Evolutionary conservation across 2,329 filamentous ascomycete species (phyloP), one percentile per base, ranked within the genome.

Genomic region (Harringtonia lauricola): DNA sequence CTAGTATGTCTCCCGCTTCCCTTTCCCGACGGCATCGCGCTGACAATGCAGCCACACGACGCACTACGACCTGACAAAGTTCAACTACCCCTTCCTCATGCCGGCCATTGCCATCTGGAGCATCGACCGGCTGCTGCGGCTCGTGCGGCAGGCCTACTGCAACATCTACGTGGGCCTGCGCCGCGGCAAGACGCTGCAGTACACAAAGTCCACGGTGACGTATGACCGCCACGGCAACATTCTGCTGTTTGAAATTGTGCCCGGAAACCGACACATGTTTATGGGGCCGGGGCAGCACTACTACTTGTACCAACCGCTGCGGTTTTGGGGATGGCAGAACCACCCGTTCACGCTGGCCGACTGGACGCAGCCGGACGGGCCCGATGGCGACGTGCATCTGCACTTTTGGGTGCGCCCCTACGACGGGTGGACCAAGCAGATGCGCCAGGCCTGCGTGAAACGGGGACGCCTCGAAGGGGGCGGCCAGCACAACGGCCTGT

Each of bases 321-420:
- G 59, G 15, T 42, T 53, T 12, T 54, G 57, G 1, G 61, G 60
- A 41, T 71, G 68, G 68, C 66, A 72, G 42, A 69, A 64, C 44
- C 68, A 72, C 29, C 68, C 68, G 0, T 72, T 72, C 38, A 71
- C 68, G 0, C 61, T 71, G n/a, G 66, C 66, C 0, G 8, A 28
- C 30, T 47, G 39, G 38, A 17, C 19, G 22, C 33, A 17, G 6
- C 24, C 24, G 24, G 18, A 31, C 3, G 9, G 3, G 1, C 19
- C 28, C 2, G 37, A 18, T 1, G 41, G 7, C 21, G 18, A n/a
- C 33, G 8, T 18, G 14, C 29, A 30, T 31, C 37, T 48, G 19
- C 29, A 19, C 9, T 48, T 48, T 17, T 42, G 34, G 28, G 33
- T 48, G 17, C 35, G 36, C 5, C 46, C 46, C 13, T 43, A 34